phyloP scores from a whole-genome alignment of 2,329 filamentous ascomycete species.

The Niveomyces coronatus region DNA sequence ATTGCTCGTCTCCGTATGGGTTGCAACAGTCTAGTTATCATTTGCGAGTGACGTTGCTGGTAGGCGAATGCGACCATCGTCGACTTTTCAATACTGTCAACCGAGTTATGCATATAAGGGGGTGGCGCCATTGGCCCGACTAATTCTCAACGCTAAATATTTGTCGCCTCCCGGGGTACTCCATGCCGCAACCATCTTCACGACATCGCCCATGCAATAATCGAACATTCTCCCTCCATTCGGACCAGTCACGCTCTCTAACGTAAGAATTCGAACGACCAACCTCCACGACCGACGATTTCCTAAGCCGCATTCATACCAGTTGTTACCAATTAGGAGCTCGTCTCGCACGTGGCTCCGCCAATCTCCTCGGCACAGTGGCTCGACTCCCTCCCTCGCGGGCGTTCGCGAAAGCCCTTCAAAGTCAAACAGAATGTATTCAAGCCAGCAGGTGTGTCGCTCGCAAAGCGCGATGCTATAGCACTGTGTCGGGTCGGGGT shows the following conservation, averaged over 20 bases:
- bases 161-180: slow-evolving; percentile 5
- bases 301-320: no score
- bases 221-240: no score
- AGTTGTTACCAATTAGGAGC: slow-evolving; percentile 7
- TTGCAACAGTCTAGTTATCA: background rate
- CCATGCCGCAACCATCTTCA: background rate
- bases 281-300: background rate
- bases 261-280: no score
- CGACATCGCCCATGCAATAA: no score
- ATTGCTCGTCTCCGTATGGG: no score
- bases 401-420: slow-evolving; percentile 32
- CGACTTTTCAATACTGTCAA: slow-evolving; percentile 5
- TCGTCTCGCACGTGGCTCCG: slow-evolving; percentile 9
- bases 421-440: slow-evolving; percentile 26
- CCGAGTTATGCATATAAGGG: slow-evolving; percentile 9
- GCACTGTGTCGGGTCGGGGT: slow-evolving; percentile 18
- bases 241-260: no score
- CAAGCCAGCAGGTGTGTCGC: slow-evolving; percentile 27
- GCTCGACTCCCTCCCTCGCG: slow-evolving; percentile 29
- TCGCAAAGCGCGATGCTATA: slow-evolving; percentile 26
- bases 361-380: slow-evolving; percentile 18
- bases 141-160: slow-evolving; percentile 1
- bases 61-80: background rate
- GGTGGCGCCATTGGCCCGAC: background rate
- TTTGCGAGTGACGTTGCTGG: background rate